These are phyloP conservation scores for Asterochloris sp. DNA, from an alignment of 139 green algal genomes.

Conservation along the genomic window DNA sequence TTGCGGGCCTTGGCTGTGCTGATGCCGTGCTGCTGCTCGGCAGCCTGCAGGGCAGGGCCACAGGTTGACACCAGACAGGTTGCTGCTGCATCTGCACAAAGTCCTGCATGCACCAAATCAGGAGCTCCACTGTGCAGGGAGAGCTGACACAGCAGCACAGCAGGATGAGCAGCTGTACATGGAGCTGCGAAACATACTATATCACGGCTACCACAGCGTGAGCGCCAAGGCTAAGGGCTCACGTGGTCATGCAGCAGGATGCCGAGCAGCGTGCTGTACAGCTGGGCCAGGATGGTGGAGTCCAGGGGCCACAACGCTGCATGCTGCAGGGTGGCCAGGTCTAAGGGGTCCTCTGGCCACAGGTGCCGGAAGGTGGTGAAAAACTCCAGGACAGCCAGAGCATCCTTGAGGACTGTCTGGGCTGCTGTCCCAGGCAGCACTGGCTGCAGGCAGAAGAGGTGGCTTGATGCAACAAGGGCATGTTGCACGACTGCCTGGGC, in stretches of 20 bases:
- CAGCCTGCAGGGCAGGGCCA: too few species aligned
- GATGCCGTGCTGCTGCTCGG: too few species aligned
- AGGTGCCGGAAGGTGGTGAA: slow-evolving; percentile 35
- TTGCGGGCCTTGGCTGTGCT: slow-evolving; percentile 1
- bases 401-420: slow-evolving; percentile 25
- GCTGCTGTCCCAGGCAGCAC: not conserved
- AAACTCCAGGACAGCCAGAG: slow-evolving; percentile 43
- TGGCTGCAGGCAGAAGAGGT: not conserved
- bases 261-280: slow-evolving; percentile 31
- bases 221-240: not conserved
- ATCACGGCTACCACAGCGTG: too few species aligned
- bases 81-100: too few species aligned
- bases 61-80: too few species aligned
- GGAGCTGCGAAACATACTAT: too few species aligned
- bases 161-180: too few species aligned
- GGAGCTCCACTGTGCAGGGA: too few species aligned
- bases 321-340: slow-evolving; percentile 22
- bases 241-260: slow-evolving; percentile 46
- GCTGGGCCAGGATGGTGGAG: slow-evolving; percentile 21
- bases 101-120: too few species aligned
- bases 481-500: too few species aligned
- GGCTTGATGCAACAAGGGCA: too few species aligned
- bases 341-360: slow-evolving; percentile 25
- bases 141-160: too few species aligned
- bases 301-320: slow-evolving; percentile 30